A percentile compares a stretch with the other conserved stretches of the same genome.
phyloP scores from a whole-genome alignment of 805 yeast species.

The Saturnispora saitoi region DNA sequence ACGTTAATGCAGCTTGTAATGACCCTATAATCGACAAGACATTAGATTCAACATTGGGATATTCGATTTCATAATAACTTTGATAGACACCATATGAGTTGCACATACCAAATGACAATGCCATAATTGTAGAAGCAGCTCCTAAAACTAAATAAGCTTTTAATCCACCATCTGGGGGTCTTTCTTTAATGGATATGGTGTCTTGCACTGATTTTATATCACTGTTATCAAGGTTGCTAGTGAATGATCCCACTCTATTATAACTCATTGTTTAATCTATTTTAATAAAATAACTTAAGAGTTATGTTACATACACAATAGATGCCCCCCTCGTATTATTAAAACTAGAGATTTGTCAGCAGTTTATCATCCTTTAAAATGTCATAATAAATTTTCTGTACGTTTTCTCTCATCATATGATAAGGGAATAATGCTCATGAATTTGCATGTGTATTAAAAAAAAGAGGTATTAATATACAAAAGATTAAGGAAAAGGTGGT shows the following conservation, averaged over 20 bases:
- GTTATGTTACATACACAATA: no score
- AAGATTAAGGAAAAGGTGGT: neutral
- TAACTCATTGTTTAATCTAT: neutral
- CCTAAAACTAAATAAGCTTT: constrained; percentile 45
- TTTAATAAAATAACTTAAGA: no score
- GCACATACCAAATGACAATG: constrained; percentile 51
- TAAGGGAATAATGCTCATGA: no score
- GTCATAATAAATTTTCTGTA: no score
- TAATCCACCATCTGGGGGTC: constrained; percentile 39
- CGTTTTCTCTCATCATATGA: no score
- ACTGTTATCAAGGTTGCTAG: neutral
- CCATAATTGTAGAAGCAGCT: constrained; percentile 37
- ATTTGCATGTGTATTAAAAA: no score
- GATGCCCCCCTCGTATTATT: no score
- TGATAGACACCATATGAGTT: constrained; percentile 53
- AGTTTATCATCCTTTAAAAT: no score
- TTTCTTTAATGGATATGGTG: neutral
- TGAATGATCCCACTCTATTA: neutral
- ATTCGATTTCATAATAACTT: constrained; percentile 36
- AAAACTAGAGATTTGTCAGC: no score
- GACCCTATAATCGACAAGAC: constrained; percentile 49
- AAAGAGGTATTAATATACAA: neutral
- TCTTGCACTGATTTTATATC: neutral
- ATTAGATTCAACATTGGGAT: constrained; percentile 36
- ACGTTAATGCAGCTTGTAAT: constrained; percentile 39